Evolutionary conservation across 306 rosid species (phyloP), one percentile per base, ranked within the genome.

Genomic region (Corylus avellana): DNA sequence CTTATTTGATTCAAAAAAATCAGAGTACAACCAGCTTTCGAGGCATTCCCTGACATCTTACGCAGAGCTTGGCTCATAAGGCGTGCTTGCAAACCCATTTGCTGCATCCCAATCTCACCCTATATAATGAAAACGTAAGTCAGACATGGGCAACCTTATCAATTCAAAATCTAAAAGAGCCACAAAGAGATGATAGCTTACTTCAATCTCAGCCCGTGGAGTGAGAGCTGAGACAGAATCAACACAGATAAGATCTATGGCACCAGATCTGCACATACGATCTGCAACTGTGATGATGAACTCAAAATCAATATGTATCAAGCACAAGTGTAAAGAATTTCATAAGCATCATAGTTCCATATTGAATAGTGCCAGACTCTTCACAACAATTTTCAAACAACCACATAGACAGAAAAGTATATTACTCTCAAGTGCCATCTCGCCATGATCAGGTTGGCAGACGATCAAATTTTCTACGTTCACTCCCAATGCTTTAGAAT

Each of bases 31-130:
- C 99, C 98, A 90, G 99, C 99, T 90, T 93, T 95, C 12, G 98
- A 95, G 68, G 99, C 98, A 87, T 95, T 95, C 83, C 98, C 99
- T 55, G 99, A 95, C 99, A 95, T 95, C 85, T 95, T 95, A 66
- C 99, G 96, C 84, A 95, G 80, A 73, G 99, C 99, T 86, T 95
- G 99, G 87, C 98, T 95, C 99, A 95, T 95, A 73, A 95, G 97
- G 77, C 99, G 98, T 74, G 99, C 99, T 85, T 95, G 99, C 89
- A 95, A 78, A 83, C 99, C 99, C 93, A 95, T 95, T 88, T 95
- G 99, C 73, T 95, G 99, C 99, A 95, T 95, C 64, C 99, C 99
- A 75, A 95, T 95, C 93, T 95, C 99, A 77, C 98, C 97, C 98
- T 92, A 71, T 27, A 76, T 16, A 77, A 74, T 17, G 59, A 84